These are phyloP conservation scores for Exophiala calicioides DNA, from an alignment of 2,329 filamentous ascomycete species.

Conservation along the genomic window DNA sequence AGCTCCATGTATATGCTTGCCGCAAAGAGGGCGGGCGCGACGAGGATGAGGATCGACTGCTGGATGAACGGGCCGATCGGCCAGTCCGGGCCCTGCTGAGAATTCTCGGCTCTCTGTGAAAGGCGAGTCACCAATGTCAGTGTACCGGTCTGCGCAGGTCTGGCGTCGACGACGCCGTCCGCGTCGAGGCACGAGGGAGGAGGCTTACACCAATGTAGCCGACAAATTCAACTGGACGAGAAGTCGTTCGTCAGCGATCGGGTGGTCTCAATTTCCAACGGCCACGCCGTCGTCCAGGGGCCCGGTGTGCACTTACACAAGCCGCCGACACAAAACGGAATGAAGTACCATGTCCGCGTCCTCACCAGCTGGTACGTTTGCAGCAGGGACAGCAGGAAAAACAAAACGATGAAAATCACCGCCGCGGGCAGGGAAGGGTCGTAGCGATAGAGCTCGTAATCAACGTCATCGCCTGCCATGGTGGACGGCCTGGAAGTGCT, in stretches of 20 bases:
- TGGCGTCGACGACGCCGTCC: too few relatives aligned
- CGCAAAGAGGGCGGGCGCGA: constrained; percentile 49
- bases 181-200: background rate
- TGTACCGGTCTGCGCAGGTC: background rate
- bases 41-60: constrained; percentile 47
- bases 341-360: constrained; percentile 53
- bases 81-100: constrained; percentile 22
- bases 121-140: background rate
- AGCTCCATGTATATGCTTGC: constrained; percentile 52
- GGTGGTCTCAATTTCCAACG: too few relatives aligned
- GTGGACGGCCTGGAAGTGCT: too few relatives aligned
- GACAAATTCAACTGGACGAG: constrained; percentile 40
- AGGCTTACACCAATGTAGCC: constrained; percentile 36
- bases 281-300: too few relatives aligned
- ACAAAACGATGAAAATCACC: constrained; percentile 44
- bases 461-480: too few relatives aligned
- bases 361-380: constrained; percentile 44
- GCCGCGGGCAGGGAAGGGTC: constrained; percentile 49
- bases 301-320: too few relatives aligned
- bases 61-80: constrained; percentile 29
- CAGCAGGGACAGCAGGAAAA: constrained; percentile 39
- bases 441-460: constrained; percentile 48
- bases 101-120: constrained; percentile 29
- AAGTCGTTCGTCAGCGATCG: too few relatives aligned
- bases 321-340: constrained; percentile 55